Evolutionary conservation across 768 basidiomycete genomes (phyloP), one percentile per base, ranked within the genome.

Genomic region (Paxillus ammoniavirescens): DNA sequence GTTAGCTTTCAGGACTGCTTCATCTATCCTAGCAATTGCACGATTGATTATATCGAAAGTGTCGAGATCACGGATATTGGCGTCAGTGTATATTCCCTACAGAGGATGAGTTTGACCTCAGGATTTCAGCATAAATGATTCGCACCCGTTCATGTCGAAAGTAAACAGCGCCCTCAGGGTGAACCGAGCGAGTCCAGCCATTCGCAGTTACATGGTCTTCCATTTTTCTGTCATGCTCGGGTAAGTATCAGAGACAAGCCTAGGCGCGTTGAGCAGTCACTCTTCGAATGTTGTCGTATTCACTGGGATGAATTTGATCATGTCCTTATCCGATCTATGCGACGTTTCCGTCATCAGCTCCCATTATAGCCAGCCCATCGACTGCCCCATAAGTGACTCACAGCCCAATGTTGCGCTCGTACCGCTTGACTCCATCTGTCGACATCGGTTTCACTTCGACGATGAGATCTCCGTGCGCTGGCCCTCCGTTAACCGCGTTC

Each of bases 161-260:
- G 60, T 83, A 84, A 21, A 76, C 69, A 5, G 73, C 73, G 5
- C 83, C 83, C 65, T 84, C 82, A 0, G 82, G 81, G 62, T 83
- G 82, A 2, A 68, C 62, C 31, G 68, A 66, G 3, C 72, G 57
- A 7, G 50, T 62, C 82, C 82, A 84, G 1, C 69, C 74, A 10
- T n/a, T 3, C 12, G 59, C 61, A n/a, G 30, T 37, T 3, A 40
- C 13, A 33, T 17, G 28, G n/a, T 49, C 35, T 23, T 48, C 9
- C 23, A 36, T n/a, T 40, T n/a, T 4, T 40, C 8, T 17, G n/a
- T 40, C 38, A 17, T 40, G 38, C 17, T 21, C 21, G 5, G 38
- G 12, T 49, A 21, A 40, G 31, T 38, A 40, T 17, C n/a, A 50
- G 18, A 18, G 37, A 43, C 40, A 54, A 14, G 33, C 28, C 28